Evolutionary conservation across 108 stramenopile species (phyloP).

Genomic region (Chaetoceros tenuissimus): DNA sequence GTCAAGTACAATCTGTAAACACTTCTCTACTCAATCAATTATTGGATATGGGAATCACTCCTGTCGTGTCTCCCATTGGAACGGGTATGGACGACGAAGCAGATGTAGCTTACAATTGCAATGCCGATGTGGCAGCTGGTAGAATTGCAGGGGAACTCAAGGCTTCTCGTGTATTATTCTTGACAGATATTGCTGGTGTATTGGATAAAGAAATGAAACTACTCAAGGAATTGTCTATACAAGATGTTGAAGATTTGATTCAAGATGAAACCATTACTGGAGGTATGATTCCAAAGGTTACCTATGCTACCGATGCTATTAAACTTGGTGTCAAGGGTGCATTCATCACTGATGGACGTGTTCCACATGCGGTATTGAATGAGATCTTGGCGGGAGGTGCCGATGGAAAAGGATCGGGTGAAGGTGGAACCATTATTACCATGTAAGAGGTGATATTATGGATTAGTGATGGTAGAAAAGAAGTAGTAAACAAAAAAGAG

Average conservation of each 20-base stretch:
- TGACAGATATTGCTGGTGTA: constrained; percentile 96
- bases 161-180: constrained; percentile 82
- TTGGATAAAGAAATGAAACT: constrained; percentile 87
- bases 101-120: constrained; percentile 87
- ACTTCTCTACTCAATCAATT: constrained; percentile 59
- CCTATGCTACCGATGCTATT: constrained; percentile 77
- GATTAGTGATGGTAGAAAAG: too few species aligned
- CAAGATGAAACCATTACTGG: constrained; percentile 91
- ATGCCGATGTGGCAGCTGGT: constrained; percentile 97
- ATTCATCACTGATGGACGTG: constrained; percentile 84
- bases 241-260: constrained; percentile 70
- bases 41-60: constrained; percentile 74
- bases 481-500: too few species aligned
- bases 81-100: constrained; percentile 65
- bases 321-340: constrained; percentile 70
- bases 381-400: constrained; percentile 62
- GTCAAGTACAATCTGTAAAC: constrained; percentile 83
- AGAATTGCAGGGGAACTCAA: constrained; percentile 85
- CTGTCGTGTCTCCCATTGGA: constrained; percentile 94
- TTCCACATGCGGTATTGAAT: constrained; percentile 78
- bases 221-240: constrained; percentile 46
- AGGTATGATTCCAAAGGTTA: constrained; percentile 94
- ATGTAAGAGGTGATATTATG: too few species aligned
- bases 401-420: constrained; percentile 31
- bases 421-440: constrained; percentile 40